Percentiles rank a stretch among this genome's conserved stretches.
Conservation (phyloP, 116 monocot genomes). For the Trichopus zeylanicus region DNA sequence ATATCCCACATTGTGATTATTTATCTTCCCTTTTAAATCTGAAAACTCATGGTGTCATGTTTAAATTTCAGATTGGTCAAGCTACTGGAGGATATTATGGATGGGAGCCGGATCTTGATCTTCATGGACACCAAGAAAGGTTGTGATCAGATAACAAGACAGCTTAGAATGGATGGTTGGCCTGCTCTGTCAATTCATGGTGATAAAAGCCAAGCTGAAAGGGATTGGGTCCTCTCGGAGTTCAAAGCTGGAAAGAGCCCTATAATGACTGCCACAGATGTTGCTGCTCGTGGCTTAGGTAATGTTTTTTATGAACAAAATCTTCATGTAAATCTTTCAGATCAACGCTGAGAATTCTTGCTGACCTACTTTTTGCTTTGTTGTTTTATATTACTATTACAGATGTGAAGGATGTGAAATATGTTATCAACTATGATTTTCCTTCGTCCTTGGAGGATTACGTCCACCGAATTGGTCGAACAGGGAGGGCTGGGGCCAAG, state of each 20-base stretch:
- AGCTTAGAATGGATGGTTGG: slow-evolving; percentile 98
- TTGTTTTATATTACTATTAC: slow-evolving; percentile 7
- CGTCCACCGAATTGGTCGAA: slow-evolving; percentile 96
- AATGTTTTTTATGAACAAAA: neutral
- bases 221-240: slow-evolving; percentile 98
- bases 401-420: slow-evolving; percentile 99
- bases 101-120: slow-evolving; percentile 92
- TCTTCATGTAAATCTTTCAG: neutral
- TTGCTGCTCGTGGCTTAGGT: slow-evolving; percentile 99
- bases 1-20: neutral
- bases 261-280: slow-evolving; percentile 99
- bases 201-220: slow-evolving; percentile 98
- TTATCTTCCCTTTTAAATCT: neutral
- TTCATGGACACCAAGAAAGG: slow-evolving; percentile 99
- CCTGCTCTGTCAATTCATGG: slow-evolving; percentile 98
- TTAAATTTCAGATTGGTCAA: slow-evolving; percentile 64
- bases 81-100: slow-evolving; percentile 97
- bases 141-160: slow-evolving; percentile 94
- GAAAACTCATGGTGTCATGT: neutral
- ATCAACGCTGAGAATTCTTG: neutral
- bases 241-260: slow-evolving; percentile 99
- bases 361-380: neutral
- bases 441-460: slow-evolving; percentile 98
- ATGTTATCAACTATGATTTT: slow-evolving; percentile 97
- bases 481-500: slow-evolving; percentile 95